Conservation (phyloP, 306 rosid species). For the Sophora flavescens region DNA sequence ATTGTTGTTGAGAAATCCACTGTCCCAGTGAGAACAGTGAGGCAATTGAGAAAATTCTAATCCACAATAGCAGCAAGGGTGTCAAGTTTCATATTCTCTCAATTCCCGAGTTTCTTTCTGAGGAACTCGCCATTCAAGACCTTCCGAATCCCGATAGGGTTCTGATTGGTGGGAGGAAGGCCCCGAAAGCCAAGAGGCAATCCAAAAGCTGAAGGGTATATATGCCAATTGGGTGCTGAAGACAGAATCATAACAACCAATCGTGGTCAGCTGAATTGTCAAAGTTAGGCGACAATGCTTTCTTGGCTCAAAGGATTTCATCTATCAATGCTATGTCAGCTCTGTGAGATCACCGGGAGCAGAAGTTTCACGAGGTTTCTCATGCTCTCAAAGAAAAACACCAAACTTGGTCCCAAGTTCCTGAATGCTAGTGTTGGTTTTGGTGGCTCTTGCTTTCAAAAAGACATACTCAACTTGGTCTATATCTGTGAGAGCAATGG, state of each 20-base stretch:
- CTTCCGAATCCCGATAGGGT: too few relatives aligned
- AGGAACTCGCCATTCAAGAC: slow-evolving; percentile 82
- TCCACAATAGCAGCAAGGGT: slow-evolving; percentile 67
- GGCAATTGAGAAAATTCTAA: slow-evolving; percentile 73
- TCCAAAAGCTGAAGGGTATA: too few relatives aligned
- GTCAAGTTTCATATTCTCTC: slow-evolving; percentile 73
- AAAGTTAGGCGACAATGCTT: slow-evolving; percentile 86
- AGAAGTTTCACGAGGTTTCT: slow-evolving; percentile 71
- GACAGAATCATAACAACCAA: slow-evolving; percentile 77
- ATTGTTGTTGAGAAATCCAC: slow-evolving; percentile 93
- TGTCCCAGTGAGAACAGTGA: slow-evolving; percentile 85
- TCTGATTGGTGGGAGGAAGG: too few relatives aligned
- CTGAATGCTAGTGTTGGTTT: too few relatives aligned
- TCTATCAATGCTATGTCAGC: slow-evolving; percentile 90
- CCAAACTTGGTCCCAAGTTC: slow-evolving; percentile 75
- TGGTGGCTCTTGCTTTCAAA: too few relatives aligned
- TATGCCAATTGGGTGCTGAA: slow-evolving; percentile 79
- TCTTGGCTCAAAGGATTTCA: slow-evolving; percentile 83
- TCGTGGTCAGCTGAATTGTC: slow-evolving; percentile 86
- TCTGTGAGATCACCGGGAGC: slow-evolving; percentile 91
- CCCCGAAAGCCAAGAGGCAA: too few relatives aligned
- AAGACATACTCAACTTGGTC: too few relatives aligned
- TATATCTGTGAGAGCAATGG: too few relatives aligned
- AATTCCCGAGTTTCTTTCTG: slow-evolving; percentile 88
- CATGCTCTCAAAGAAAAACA: slow-evolving; percentile 74